phyloP scores from a whole-genome alignment of 1,139 yeast genomes.

The Magnusiomyces tetraspermus region DNA sequence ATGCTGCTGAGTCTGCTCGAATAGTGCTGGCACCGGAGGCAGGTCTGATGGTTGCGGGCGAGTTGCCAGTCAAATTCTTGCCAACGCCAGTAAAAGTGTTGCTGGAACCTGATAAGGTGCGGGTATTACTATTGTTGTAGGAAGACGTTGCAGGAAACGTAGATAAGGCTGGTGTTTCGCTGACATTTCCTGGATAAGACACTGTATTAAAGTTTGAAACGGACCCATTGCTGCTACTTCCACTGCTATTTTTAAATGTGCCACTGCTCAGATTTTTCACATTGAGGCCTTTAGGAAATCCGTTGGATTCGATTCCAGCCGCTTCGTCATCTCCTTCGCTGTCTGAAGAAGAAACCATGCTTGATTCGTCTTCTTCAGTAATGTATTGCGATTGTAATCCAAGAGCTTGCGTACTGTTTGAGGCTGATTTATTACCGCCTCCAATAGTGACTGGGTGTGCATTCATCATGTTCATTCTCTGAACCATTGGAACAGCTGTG shows the following conservation, averaged over 20 bases:
- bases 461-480: constrained; percentile 1
- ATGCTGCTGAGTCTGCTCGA: not conserved
- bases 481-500: not conserved
- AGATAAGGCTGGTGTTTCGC: not conserved
- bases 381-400: constrained; percentile 10
- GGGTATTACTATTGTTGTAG: not conserved
- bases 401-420: not conserved
- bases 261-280: not conserved
- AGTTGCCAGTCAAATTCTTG: not conserved
- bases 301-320: not conserved
- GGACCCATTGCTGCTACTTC: not conserved
- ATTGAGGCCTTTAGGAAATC: not conserved
- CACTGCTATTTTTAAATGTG: not conserved
- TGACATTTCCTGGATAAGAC: not conserved
- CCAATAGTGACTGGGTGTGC: constrained; percentile 12
- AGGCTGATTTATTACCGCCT: too few relatives aligned
- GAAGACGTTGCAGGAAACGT: not conserved
- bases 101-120: not conserved
- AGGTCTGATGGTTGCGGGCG: not conserved
- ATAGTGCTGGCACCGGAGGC: not conserved
- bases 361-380: constrained; percentile 6
- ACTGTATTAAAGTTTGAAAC: not conserved
- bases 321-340: constrained; percentile 3
- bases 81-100: not conserved
- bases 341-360: constrained; percentile 3